A percentile compares a stretch with the other conserved stretches of the same genome.
These are phyloP conservation scores for Hyaloscypha hepaticicola DNA, from an alignment of 495 filamentous ascomycete species.

Conservation along the genomic window DNA sequence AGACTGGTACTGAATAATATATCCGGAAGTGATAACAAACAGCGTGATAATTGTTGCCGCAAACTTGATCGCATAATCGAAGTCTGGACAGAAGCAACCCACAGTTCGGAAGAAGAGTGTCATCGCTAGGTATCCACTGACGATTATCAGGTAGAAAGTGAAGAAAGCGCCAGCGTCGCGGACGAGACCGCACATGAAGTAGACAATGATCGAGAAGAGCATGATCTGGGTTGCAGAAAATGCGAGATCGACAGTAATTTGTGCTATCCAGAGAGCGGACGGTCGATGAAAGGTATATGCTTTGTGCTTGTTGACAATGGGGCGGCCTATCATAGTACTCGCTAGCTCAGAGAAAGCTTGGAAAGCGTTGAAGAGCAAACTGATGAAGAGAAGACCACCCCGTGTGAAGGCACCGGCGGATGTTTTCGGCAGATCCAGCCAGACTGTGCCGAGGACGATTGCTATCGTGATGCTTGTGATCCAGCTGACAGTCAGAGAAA, in stretches of 20 bases:
- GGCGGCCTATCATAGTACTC: conserved; percentile 64
- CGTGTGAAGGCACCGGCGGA: conserved; percentile 57
- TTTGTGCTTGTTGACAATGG: conserved; percentile 81
- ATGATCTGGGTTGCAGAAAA: conserved; percentile 66
- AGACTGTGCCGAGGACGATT: conserved; percentile 76
- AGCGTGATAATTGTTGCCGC: conserved; percentile 73
- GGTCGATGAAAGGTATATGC: conserved; percentile 84
- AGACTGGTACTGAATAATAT: conserved; percentile 64
- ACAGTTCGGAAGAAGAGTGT: conserved; percentile 78
- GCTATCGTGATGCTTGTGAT: conserved; percentile 72
- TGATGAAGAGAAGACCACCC: conserved; percentile 64
- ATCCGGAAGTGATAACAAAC: conserved; percentile 76
- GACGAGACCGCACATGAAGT: conserved; percentile 71
- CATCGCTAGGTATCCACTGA: conserved; percentile 69
- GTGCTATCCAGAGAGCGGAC: conserved; percentile 72
- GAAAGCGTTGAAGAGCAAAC: conserved; percentile 77
- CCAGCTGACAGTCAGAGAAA: conserved; percentile 73
- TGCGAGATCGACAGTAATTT: conserved; percentile 74
- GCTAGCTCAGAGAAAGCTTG: conserved; percentile 76
- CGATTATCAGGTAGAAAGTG: conserved; percentile 51
- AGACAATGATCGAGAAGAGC: conserved; percentile 73
- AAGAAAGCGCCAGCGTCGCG: conserved; percentile 79
- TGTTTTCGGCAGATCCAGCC: conserved; percentile 65
- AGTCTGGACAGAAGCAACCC: conserved; percentile 77
- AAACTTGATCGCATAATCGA: conserved; percentile 83